These are phyloP conservation scores for Calonectria montana DNA, from an alignment of 2,329 filamentous ascomycete species.

Conservation along the genomic window DNA sequence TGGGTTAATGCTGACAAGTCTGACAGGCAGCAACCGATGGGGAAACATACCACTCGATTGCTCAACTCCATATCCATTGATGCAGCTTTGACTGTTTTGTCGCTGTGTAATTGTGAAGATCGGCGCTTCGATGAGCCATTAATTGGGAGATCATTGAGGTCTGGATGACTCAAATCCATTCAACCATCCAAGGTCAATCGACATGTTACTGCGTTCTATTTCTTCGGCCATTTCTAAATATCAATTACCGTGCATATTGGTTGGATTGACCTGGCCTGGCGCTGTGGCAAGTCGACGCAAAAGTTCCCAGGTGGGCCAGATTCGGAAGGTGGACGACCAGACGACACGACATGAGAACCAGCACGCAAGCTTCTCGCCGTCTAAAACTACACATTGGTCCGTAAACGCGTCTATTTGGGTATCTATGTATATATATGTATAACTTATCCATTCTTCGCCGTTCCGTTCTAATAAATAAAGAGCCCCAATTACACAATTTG, in stretches of 20 bases:
- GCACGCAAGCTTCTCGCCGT: background rate
- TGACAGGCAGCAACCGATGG: background rate
- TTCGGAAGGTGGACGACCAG: slow-evolving; percentile 36
- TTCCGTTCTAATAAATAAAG: background rate
- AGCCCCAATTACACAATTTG: background rate
- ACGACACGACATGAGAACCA: background rate
- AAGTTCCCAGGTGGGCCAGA: slow-evolving; percentile 33
- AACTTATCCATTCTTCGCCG: background rate
- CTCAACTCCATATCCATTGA: background rate
- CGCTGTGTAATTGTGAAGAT: background rate
- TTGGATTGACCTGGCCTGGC: background rate
- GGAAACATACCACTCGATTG: background rate
- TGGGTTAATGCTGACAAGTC: background rate
- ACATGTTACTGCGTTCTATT: background rate
- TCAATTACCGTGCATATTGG: background rate
- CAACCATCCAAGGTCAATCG: background rate
- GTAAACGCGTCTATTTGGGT: slow-evolving; percentile 21
- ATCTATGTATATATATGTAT: slow-evolving; percentile 13
- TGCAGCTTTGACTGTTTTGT: background rate
- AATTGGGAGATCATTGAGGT: background rate
- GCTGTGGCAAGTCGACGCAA: slow-evolving; percentile 25
- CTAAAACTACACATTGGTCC: background rate
- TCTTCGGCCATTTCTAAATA: background rate
- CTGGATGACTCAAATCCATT: background rate
- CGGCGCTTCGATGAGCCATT: background rate